phyloP scores from a whole-genome alignment of 257 asterid species.

The Parsonsia alboflavescens region DNA sequence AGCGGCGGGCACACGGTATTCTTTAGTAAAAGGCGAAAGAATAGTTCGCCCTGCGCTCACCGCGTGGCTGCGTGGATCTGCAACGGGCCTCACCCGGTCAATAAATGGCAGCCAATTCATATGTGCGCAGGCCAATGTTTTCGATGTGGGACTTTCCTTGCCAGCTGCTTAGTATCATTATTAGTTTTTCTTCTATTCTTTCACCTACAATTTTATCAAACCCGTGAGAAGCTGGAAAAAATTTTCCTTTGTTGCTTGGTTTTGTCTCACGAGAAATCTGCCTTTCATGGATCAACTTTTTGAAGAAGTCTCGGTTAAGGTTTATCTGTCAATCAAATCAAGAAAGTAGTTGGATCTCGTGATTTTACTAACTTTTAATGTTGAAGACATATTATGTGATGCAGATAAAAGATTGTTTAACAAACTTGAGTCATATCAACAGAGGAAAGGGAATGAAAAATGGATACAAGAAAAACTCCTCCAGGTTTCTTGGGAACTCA shows the following conservation, averaged over 20 bases:
- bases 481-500: conserved; percentile 40
- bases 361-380: conserved; percentile 1
- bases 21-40: conserved; percentile 16
- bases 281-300: neutral
- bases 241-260: neutral
- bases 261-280: neutral
- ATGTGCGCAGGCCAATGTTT: neutral
- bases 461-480: conserved; percentile 10
- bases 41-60: conserved; percentile 9
- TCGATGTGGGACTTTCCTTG: neutral
- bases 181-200: neutral
- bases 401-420: neutral
- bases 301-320: neutral
- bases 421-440: neutral
- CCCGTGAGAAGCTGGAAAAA: neutral
- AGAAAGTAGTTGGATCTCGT: neutral
- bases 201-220: neutral
- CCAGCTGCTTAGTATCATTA: no score
- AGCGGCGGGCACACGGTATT: conserved; percentile 9
- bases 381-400: neutral
- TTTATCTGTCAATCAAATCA: neutral
- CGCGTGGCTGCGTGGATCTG: neutral
- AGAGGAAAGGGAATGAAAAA: neutral
- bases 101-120: neutral
- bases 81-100: accelerated